Evolutionary conservation across 352 stramenopile species (phyloP).

Genomic region (Phytophthora tentaculata): DNA sequence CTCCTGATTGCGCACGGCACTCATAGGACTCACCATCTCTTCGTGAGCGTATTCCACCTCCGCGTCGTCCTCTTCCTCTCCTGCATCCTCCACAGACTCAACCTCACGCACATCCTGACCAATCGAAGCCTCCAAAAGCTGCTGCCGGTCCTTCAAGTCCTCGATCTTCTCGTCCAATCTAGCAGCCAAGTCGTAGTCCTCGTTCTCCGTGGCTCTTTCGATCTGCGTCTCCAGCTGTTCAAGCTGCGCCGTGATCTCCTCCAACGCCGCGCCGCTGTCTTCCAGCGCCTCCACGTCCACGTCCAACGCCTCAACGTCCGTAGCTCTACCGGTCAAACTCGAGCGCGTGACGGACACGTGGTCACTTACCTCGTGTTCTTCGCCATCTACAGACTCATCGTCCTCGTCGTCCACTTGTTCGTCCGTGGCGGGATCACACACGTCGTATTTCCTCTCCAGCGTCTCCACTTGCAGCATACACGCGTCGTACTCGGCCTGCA

Average conservation of each 20-base stretch:
- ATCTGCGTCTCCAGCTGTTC: conserved; percentile 70
- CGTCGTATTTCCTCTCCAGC: conserved; percentile 77
- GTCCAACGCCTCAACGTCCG: conserved; percentile 33
- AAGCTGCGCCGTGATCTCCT: conserved; percentile 69
- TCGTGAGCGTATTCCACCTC: conserved; percentile 36
- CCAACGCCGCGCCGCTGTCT: conserved; percentile 43
- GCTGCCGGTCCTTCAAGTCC: conserved; percentile 55
- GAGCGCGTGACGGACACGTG: conserved; percentile 18
- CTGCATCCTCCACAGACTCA: conserved; percentile 12
- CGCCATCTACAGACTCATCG: conserved; percentile 58
- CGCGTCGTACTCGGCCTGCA: conserved; percentile 81
- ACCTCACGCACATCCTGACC: conserved; percentile 19
- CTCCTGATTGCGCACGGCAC: conserved; percentile 32
- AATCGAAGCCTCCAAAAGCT: conserved; percentile 46
- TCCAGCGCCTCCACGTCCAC: conserved; percentile 32
- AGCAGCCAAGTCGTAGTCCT: conserved; percentile 83
- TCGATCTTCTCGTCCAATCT: conserved; percentile 81
- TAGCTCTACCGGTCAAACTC: conserved; percentile 29
- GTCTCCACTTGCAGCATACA: conserved; percentile 66
- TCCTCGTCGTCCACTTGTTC: conserved; percentile 63
- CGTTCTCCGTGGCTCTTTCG: conserved; percentile 78
- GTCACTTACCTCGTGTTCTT: conserved; percentile 39
- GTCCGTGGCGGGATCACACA: conserved; percentile 59
- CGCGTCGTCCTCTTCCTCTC: conserved; percentile 27
- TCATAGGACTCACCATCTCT: conserved; percentile 48